phyloP scores from a whole-genome alignment of 805 yeast genomes.

The Ogataea naganishii region DNA sequence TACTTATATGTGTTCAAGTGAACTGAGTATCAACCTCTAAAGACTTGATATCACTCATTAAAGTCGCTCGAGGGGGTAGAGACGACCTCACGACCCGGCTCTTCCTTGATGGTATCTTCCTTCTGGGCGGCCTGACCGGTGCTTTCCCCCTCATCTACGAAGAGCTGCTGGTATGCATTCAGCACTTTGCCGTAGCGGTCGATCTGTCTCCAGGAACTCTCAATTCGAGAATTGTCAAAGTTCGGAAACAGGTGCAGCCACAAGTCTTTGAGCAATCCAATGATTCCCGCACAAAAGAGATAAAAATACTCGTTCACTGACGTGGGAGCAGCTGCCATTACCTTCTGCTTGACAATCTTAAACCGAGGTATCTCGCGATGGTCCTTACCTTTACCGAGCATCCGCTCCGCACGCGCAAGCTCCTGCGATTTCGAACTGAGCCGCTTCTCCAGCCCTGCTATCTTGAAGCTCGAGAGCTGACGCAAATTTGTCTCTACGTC shows the following conservation, averaged over 20 bases:
- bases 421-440: conserved; percentile 4
- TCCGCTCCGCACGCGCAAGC: not conserved
- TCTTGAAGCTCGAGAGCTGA: conserved; percentile 29
- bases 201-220: conserved; percentile 19
- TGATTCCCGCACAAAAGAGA: not conserved
- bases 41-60: no score
- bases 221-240: conserved; percentile 15
- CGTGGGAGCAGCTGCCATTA: not conserved
- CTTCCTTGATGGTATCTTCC: not conserved
- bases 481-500: conserved; percentile 54
- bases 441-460: conserved; percentile 11
- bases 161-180: conserved; percentile 12
- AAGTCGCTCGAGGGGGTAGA: no score
- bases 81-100: no score
- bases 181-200: conserved; percentile 19
- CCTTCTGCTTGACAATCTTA: no score
- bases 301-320: not conserved
- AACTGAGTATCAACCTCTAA: no score
- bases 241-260: conserved; percentile 9
- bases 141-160: conserved; percentile 9
- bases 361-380: no score
- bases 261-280: conserved; percentile 9
- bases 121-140: conserved; percentile 2
- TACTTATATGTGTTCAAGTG: no score
- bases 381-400: no score